phyloP scores from a whole-genome alignment of 306 rosid genomes.

The Fragaria nilgerrensis region DNA sequence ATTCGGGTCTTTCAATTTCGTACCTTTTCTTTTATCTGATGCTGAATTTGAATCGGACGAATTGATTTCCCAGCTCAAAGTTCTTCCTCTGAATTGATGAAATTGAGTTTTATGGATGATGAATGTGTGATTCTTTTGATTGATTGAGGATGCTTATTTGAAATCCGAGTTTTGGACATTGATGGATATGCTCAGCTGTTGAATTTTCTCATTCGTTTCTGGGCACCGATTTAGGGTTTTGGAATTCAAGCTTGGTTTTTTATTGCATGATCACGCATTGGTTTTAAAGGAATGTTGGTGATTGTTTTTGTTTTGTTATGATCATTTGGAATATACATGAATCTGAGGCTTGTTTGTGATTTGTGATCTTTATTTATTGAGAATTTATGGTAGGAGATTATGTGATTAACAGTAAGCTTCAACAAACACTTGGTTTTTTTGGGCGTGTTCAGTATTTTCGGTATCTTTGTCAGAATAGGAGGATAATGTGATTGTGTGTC shows the following conservation, averaged over 20 bases:
- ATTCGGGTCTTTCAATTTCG: not conserved
- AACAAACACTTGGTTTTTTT: not conserved
- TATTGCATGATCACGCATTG: conserved; percentile 1
- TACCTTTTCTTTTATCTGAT: too few species aligned
- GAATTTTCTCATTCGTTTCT: not conserved
- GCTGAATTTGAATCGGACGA: not conserved
- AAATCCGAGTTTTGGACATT: not conserved
- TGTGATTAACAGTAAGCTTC: not conserved
- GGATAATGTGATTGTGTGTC: not conserved
- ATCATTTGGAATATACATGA: not conserved
- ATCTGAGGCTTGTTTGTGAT: too few species aligned
- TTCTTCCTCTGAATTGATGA: not conserved
- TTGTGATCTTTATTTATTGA: not conserved
- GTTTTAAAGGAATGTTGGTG: not conserved
- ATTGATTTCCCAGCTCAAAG: not conserved
- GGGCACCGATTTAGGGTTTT: not conserved
- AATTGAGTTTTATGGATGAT: not conserved
- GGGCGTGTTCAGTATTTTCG: not conserved
- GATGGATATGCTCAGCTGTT: not conserved
- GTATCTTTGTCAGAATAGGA: not conserved
- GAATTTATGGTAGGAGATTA: not conserved
- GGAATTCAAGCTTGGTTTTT: not conserved
- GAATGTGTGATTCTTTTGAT: not conserved
- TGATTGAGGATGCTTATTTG: not conserved
- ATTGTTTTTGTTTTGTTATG: not conserved